Evolutionary conservation across 2,329 filamentous ascomycete species (phyloP).

Genomic region (Epichloe coenophiala): DNA sequence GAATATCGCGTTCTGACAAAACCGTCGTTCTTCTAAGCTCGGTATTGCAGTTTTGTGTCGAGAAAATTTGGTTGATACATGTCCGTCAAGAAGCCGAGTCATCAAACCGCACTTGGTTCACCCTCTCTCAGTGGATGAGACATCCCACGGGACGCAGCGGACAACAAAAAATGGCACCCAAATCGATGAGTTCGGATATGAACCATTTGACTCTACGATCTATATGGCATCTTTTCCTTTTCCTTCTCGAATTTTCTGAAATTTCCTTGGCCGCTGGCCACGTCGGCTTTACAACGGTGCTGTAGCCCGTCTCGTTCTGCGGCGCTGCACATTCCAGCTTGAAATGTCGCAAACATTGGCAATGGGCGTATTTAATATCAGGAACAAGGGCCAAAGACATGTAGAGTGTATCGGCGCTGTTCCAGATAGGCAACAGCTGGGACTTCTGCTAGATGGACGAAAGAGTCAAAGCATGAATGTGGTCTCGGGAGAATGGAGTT

Average conservation of each 20-base stretch:
- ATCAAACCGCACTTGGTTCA: no score
- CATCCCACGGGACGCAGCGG: no score
- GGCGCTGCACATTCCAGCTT: not conserved
- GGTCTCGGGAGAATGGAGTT: conserved; percentile 1
- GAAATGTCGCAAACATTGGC: not conserved
- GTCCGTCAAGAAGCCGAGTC: no score
- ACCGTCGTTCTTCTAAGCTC: conserved; percentile 43
- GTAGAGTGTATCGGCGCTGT: not conserved
- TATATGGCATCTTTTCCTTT: no score
- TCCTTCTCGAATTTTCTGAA: no score
- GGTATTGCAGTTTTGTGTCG: not conserved
- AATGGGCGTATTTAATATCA: not conserved
- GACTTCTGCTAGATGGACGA: not conserved
- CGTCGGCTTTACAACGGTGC: not conserved
- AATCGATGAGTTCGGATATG: no score
- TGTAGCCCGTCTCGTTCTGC: not conserved
- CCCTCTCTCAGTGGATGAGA: no score
- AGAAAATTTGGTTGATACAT: no score
- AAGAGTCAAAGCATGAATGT: not conserved
- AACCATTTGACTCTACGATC: no score
- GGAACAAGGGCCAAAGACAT: not conserved
- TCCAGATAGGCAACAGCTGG: not conserved
- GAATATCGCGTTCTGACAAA: conserved; percentile 53
- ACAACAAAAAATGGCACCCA: no score
- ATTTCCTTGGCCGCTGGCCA: not conserved